Evolutionary conservation across 352 stramenopile species (phyloP).

Genomic region (Globisporangium nunn): DNA sequence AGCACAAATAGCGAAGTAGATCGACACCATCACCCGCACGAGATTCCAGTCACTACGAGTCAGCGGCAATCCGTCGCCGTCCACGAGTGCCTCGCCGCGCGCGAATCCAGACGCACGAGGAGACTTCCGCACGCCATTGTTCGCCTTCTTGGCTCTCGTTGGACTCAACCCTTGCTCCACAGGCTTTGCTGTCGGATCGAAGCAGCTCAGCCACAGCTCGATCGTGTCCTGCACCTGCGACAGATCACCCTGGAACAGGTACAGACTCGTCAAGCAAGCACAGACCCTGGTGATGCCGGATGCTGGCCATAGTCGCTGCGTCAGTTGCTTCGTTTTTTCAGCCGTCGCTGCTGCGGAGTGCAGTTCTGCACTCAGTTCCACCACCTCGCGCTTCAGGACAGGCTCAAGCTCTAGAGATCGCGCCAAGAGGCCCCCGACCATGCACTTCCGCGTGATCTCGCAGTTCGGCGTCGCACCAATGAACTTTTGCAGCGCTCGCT

Average conservation of each 20-base stretch:
- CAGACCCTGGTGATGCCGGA: conserved; percentile 76
- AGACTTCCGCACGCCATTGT: conserved; percentile 9
- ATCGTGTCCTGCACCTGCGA: conserved; percentile 43
- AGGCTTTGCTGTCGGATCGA: conserved; percentile 58
- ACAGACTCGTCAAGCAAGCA: conserved; percentile 67
- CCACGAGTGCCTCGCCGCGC: conserved; percentile 59
- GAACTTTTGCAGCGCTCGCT: conserved; percentile 62
- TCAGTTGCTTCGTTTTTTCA: conserved; percentile 51
- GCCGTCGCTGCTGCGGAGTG: conserved; percentile 51
- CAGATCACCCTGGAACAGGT: conserved; percentile 67
- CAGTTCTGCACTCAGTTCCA: conserved; percentile 57
- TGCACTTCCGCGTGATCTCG: conserved; percentile 65
- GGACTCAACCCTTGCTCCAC: conserved; percentile 28
- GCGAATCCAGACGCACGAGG: conserved; percentile 30
- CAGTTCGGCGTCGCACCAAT: conserved; percentile 67
- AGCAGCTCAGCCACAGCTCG: conserved; percentile 60
- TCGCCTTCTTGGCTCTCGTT: conserved; percentile 14
- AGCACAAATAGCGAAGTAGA: conserved; percentile 68
- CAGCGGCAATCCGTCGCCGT: conserved; percentile 71
- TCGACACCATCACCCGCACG: conserved; percentile 69
- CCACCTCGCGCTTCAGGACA: conserved; percentile 55
- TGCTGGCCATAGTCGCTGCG: conserved; percentile 64
- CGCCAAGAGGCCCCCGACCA: conserved; percentile 59
- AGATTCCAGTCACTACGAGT: conserved; percentile 80
- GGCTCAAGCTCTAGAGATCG: conserved; percentile 56